A percentile compares a stretch with the other conserved stretches of the same genome.
Conservation (phyloP, 495 filamentous ascomycete genomes). For the Aspergillus baeticus region DNA sequence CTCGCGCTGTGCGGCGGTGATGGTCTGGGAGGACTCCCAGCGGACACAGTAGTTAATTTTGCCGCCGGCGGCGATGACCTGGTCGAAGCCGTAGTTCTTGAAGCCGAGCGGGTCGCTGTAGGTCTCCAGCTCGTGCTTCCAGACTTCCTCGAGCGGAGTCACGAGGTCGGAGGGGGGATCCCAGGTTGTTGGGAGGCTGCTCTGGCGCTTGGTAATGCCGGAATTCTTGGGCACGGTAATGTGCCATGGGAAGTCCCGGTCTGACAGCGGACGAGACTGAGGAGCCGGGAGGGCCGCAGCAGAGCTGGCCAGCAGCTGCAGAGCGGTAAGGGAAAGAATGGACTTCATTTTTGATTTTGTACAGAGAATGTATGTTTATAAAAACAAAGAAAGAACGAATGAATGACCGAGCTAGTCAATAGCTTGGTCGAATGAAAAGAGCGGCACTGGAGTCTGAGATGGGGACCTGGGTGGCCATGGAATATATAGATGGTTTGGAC, state of each 20-base stretch:
- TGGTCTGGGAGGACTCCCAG: conserved; percentile 13
- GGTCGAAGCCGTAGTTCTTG: conserved; percentile 21
- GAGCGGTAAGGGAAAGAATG: conserved; percentile 13
- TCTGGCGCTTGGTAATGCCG: conserved; percentile 1
- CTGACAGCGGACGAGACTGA: too few species aligned
- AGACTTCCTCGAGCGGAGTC: conserved; percentile 18
- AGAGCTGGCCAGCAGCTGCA: conserved; percentile 23
- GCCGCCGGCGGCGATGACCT: conserved; percentile 17
- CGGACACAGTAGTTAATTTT: conserved; percentile 24
- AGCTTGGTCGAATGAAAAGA: conserved; percentile 1
- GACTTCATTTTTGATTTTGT: conserved; percentile 10
- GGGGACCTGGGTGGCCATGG: too few species aligned
- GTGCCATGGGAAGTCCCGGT: conserved; percentile 3
- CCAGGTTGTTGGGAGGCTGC: conserved; percentile 2
- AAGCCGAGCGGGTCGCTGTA: conserved; percentile 19
- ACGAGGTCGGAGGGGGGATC: conserved; percentile 15
- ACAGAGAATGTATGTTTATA: background rate
- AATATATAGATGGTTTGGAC: background rate
- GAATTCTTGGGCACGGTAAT: background rate
- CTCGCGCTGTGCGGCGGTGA: conserved; percentile 12
- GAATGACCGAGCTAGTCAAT: conserved; percentile 9
- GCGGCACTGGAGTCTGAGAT: background rate
- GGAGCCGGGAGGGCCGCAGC: conserved; percentile 14
- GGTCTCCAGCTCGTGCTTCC: conserved; percentile 16
- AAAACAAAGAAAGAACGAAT: background rate